These are phyloP conservation scores for Exobasidium cylindrosporum DNA, from an alignment of 1,284 basidiomycete genomes.

Conservation along the genomic window DNA sequence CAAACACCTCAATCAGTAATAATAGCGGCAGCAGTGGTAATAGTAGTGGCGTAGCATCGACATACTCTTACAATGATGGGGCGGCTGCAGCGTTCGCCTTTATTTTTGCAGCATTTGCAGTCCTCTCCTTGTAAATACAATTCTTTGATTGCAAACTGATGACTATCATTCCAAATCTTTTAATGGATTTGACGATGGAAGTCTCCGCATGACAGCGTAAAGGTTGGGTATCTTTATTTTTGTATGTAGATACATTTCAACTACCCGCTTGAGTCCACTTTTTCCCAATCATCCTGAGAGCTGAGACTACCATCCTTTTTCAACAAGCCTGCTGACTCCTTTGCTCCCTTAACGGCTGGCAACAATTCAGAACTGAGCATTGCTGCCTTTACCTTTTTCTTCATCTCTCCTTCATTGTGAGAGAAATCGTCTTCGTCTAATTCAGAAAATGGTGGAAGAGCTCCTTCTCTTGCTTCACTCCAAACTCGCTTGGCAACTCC, in stretches of 20 bases:
- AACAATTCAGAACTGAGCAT: constrained; percentile 20
- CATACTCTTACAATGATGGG: too few relatives aligned
- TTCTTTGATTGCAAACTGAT: too few relatives aligned
- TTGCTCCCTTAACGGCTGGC: constrained; percentile 20
- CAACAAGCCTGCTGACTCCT: neutral
- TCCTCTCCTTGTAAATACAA: too few relatives aligned
- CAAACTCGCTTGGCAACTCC: constrained; percentile 32
- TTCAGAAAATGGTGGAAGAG: constrained; percentile 28
- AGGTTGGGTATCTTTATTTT: too few relatives aligned
- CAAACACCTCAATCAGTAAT: neutral
- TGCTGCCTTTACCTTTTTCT: constrained; percentile 20
- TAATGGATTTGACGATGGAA: too few relatives aligned
- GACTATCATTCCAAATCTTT: too few relatives aligned
- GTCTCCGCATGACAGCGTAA: too few relatives aligned
- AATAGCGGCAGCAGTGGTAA: neutral
- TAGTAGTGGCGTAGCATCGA: too few relatives aligned
- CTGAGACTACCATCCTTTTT: constrained; percentile 2
- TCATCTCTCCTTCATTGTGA: neutral
- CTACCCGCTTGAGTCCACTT: constrained; percentile 22
- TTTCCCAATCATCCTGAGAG: constrained; percentile 32
- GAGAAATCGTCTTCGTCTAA: constrained; percentile 1
- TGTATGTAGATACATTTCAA: too few relatives aligned
- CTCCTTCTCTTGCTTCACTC: constrained; percentile 31
- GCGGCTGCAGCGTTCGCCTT: too few relatives aligned
- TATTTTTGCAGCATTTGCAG: too few relatives aligned